phyloP scores from a whole-genome alignment of 1,284 basidiomycete genomes.

The Naganishia cerealis region DNA sequence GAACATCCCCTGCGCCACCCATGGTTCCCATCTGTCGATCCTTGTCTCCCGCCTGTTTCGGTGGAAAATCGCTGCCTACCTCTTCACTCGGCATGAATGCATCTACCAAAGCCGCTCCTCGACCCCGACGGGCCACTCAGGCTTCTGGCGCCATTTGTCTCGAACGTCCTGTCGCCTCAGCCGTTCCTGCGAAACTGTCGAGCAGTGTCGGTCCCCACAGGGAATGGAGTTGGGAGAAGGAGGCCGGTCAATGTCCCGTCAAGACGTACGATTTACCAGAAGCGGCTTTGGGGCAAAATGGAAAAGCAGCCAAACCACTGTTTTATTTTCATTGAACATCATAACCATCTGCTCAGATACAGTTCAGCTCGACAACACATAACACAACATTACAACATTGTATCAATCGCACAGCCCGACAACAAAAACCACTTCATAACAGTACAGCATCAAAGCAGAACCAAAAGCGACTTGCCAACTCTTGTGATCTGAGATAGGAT shows the following conservation, averaged over 20 bases:
- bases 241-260: conserved; percentile 16
- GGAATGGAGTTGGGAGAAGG: conserved; percentile 23
- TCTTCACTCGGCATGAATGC: background rate
- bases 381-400: background rate
- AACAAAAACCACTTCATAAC: background rate
- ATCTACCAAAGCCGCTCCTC: background rate
- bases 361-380: background rate
- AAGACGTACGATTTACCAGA: conserved; percentile 19
- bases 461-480: background rate
- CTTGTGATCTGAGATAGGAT: background rate
- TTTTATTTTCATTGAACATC: conserved; percentile 15
- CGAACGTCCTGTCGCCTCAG: background rate
- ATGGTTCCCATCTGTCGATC: conserved; percentile 15
- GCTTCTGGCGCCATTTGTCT: background rate
- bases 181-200: conserved; percentile 16
- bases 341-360: conserved; percentile 1
- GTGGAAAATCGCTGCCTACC: conserved; percentile 13
- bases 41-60: conserved; percentile 18
- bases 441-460: background rate
- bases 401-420: background rate
- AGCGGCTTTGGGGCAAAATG: conserved; percentile 21
- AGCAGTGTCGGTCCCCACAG: conserved; percentile 20
- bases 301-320: conserved; percentile 15
- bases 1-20: conserved; percentile 10
- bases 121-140: conserved; percentile 7